Conservation (phyloP, 1,284 basidiomycete genomes). For the Heterobasidion parviporum region DNA sequence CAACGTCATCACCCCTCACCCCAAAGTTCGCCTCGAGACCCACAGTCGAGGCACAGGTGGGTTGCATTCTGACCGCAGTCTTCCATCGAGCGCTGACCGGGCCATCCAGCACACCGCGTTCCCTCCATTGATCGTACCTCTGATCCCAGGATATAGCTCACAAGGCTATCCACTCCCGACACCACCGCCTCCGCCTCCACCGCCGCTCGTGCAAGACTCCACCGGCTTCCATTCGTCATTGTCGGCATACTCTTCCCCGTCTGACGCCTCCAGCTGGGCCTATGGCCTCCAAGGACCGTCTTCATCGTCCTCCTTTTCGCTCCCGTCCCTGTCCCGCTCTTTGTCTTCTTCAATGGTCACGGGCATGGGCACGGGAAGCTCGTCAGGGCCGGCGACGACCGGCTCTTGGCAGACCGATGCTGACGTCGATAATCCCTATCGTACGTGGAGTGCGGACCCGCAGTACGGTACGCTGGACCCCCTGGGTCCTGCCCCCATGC, state of each 20-base stretch:
- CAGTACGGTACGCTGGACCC: slow-evolving; percentile 4
- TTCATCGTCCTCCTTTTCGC: slow-evolving; percentile 1
- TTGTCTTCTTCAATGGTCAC: background rate
- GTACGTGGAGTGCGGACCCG: slow-evolving; percentile 4
- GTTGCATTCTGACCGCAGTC: background rate
- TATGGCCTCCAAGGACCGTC: slow-evolving; percentile 7
- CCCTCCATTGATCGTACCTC: slow-evolving; percentile 28
- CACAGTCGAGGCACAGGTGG: background rate
- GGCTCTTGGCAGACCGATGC: background rate
- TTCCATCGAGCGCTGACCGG: background rate
- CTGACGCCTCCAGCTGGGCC: slow-evolving; percentile 4
- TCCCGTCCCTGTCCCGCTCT: slow-evolving; percentile 3
- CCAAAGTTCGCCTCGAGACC: background rate
- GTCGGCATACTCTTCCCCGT: slow-evolving; percentile 5
- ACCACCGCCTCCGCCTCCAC: slow-evolving; percentile 1
- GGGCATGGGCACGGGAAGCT: background rate
- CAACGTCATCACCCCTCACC: slow-evolving; percentile 12
- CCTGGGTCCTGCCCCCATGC: background rate
- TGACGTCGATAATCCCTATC: slow-evolving; percentile 1
- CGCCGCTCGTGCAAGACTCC: slow-evolving; percentile 3
- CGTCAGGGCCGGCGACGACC: background rate
- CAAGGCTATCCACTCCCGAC: slow-evolving; percentile 31
- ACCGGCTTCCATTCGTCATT: slow-evolving; percentile 8
- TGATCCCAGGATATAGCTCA: slow-evolving; percentile 29
- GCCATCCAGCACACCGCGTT: slow-evolving; percentile 20